Evolutionary conservation across 2,329 filamentous ascomycete species (phyloP), one percentile per base, ranked within the genome.

Genomic region (Conoideocrella luteorostrata): DNA sequence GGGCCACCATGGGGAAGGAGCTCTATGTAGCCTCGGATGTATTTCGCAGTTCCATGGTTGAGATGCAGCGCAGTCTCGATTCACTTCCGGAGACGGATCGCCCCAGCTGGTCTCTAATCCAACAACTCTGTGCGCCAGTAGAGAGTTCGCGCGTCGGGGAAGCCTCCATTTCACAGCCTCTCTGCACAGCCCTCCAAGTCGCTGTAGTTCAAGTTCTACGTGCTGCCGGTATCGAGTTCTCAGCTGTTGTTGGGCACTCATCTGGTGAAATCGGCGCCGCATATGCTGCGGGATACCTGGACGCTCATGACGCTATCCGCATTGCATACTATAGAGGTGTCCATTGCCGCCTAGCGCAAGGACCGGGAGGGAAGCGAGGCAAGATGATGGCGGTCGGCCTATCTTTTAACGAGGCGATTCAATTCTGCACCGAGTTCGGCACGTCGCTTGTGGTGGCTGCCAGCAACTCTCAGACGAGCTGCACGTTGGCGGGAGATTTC

Each of bases 191-290:
- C 3, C 40, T 66, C 0, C 61, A 69, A 43, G 56, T 66, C 13
- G 64, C 54, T 3, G 42, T 68, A 2, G 57, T 66, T 5, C 55
- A 61, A n/a, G 43, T 65, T 2, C 58, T 66, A 18, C 47, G 46
- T 3, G 53, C 54, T 2, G 58, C 56, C 47, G 54, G 55, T 4
- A 43, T 68, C 6, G 43, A 49, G 12, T 60, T 64, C 3, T 39
- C 47, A 4, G 56, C 60, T 36, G 69, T 73, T 23, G 69, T 59
- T 2, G 65, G 66, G 5, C 58, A 68, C 24, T 61, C 58, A 2
- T 56, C 55, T 2, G 60, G 60, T 0, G 60, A 62, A 41, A 60
- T 62, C 10, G 60, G 48, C 0, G 59, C 60, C 3, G 57, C 56
- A 0, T 61, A 60, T 26, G 55, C 56, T 1, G 44, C 56, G 2